Evolutionary conservation across 306 rosid genomes (phyloP).

Genomic region (barrel medic (Medicago truncatula)): DNA sequence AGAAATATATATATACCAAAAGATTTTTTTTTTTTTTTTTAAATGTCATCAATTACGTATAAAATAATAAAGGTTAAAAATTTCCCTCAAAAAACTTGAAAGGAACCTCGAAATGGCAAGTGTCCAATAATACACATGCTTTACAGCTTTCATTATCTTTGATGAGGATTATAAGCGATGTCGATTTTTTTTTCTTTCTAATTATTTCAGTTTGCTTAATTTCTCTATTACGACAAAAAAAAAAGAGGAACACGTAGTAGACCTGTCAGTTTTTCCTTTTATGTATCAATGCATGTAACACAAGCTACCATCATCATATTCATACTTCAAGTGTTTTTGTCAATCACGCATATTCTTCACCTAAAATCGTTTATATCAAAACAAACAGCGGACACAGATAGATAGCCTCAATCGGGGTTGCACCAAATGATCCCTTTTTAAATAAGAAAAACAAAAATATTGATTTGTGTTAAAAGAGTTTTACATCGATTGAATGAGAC

Average conservation of each 20-base stretch:
- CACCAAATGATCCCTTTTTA: constrained; percentile 7
- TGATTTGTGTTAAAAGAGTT: no score
- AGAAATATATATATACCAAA: no score
- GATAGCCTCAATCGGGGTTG: constrained; percentile 14
- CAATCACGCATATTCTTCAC: not conserved
- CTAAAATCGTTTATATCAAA: not conserved
- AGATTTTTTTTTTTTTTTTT: no score
- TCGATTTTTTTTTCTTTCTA: constrained; percentile 6
- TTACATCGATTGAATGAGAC: no score
- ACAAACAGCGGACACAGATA: not conserved
- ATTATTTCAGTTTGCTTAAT: constrained; percentile 9
- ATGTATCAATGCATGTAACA: not conserved
- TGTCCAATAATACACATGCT: constrained; percentile 18
- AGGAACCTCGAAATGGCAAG: constrained; percentile 27
- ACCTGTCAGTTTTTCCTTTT: constrained; percentile 5
- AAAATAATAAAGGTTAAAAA: not conserved
- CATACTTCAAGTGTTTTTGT: not conserved
- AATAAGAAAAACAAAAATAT: no score
- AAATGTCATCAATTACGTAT: no score
- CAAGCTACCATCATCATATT: not conserved
- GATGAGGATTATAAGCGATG: not conserved
- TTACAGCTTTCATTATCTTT: constrained; percentile 25
- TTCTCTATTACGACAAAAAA: not conserved
- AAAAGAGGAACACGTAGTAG: constrained; percentile 2
- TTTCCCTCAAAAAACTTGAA: constrained; percentile 36